Base-by-base conservation (phyloP, 2,329 filamentous ascomycete species). In the Nemania sp. region DNA sequence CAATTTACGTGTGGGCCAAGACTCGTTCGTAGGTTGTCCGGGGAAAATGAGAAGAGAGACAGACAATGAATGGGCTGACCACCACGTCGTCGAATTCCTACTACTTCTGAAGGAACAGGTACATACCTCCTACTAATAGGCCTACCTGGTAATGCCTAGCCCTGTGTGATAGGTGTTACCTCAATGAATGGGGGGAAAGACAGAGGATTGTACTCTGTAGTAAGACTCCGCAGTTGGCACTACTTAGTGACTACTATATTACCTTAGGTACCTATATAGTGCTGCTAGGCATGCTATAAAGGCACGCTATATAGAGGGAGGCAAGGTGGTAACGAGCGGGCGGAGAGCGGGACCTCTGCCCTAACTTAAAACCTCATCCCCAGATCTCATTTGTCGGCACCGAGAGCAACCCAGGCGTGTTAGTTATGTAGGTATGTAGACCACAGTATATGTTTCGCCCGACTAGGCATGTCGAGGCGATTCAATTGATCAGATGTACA, bases 381-480 rank as follows among this genome's bases (percentile, higher is more conserved):
- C 43, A 38, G 47, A 52, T 27, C 47, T 41, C 29, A 41, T 61
- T 38, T 29, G 29, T 27, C 57, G 20, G 56, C 56, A n/a, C n/a
- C n/a, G n/a, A n/a, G n/a, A 7, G 32, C 32, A 35, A 49, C 41
- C n/a, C n/a, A n/a, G n/a, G n/a, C n/a, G n/a, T n/a, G n/a, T 43
- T 51, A 13, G 57, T 52, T 18, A 54, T 41, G 61, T 57, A 53
- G 10, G 15, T 51, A 24, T 35, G 29, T 65, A 56, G 45, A 43
- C 54, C 52, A 61, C 43, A 38, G 18, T 13, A 53, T 10, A 53
- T 41, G 64, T 49, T 62, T 62, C 58, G 53, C 64, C 58, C 45
- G 22, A 58, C 45, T 53, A 53, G 47, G 35, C 38, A 62, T 62
- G 47, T 62, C 58, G 22, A 62, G 38, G 57, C 54, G 35, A 62